A percentile compares a stretch with the other conserved stretches of the same genome.
phyloP scores from a whole-genome alignment of 768 basidiomycete genomes.

The Lenzites betulinus region DNA sequence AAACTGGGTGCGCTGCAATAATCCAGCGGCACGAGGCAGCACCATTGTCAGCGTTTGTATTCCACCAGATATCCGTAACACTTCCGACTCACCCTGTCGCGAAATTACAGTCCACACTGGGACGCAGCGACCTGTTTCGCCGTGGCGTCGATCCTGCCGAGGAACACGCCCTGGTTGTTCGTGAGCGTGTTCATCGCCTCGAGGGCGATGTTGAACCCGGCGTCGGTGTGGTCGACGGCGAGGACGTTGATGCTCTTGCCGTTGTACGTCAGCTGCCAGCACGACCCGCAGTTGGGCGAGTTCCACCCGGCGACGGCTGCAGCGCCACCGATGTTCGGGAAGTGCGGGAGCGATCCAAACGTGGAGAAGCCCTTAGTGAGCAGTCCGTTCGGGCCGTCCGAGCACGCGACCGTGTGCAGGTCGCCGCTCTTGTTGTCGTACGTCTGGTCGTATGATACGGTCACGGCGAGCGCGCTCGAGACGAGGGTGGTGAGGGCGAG shows the following conservation, averaged over 20 bases:
- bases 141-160: slow-evolving; percentile 51
- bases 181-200: slow-evolving; percentile 40
- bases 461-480: slow-evolving; percentile 21
- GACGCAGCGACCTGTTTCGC: slow-evolving; percentile 46
- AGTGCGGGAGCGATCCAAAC: slow-evolving; percentile 40
- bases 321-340: slow-evolving; percentile 41
- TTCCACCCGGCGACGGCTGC: slow-evolving; percentile 33
- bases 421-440: slow-evolving; percentile 37
- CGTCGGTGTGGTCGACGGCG: slow-evolving; percentile 34
- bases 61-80: not conserved
- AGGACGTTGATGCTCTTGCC: slow-evolving; percentile 32
- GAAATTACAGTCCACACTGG: slow-evolving; percentile 49
- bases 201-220: slow-evolving; percentile 39
- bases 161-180: slow-evolving; percentile 43
- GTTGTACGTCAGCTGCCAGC: slow-evolving; percentile 35
- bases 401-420: slow-evolving; percentile 39
- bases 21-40: not conserved
- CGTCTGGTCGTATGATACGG: slow-evolving; percentile 40
- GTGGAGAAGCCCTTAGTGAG: slow-evolving; percentile 37
- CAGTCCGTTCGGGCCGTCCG: slow-evolving; percentile 41
- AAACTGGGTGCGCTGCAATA: too few relatives aligned
- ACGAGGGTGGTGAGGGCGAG: slow-evolving; percentile 21
- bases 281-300: slow-evolving; percentile 37
- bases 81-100: not conserved
- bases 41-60: not conserved